phyloP scores from a whole-genome alignment of 1,284 basidiomycete species.

The Moesziomyces parantarcticus region DNA sequence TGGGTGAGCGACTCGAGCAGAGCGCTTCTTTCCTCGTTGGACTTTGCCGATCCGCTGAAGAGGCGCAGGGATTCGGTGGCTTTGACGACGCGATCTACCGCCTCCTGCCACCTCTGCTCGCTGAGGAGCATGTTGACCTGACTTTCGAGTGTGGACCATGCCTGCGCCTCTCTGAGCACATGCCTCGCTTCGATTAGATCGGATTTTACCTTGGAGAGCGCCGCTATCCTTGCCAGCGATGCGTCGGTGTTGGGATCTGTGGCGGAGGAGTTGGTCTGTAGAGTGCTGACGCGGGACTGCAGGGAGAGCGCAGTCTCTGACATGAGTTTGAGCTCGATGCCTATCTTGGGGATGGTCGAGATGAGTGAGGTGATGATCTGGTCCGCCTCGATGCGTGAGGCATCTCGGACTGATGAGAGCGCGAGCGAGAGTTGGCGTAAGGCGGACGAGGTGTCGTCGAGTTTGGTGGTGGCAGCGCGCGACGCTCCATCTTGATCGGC shows the following conservation, averaged over 20 bases:
- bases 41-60: constrained; percentile 35
- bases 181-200: constrained; percentile 41
- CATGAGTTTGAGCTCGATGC: constrained; percentile 39
- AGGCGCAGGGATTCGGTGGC: constrained; percentile 37
- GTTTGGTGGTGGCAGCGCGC: constrained; percentile 4
- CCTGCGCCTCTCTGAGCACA: constrained; percentile 50
- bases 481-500: not conserved
- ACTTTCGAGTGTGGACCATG: constrained; percentile 50
- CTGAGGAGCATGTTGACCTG: constrained; percentile 32
- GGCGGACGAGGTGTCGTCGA: constrained; percentile 16
- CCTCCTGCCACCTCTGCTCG: constrained; percentile 36
- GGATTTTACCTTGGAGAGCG: constrained; percentile 30
- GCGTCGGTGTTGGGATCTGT: constrained; percentile 18
- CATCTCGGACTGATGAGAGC: constrained; percentile 30
- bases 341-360: constrained; percentile 33
- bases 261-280: constrained; percentile 15
- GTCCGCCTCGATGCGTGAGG: constrained; percentile 29
- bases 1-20: constrained; percentile 31
- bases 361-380: constrained; percentile 36
- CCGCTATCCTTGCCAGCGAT: constrained; percentile 26
- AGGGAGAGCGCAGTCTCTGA: constrained; percentile 30
- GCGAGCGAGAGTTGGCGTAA: constrained; percentile 34
- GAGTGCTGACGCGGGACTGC: constrained; percentile 12
- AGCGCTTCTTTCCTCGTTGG: constrained; percentile 28
- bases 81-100: constrained; percentile 36